A percentile compares a stretch with the other conserved stretches of the same genome.
These are phyloP conservation scores for Leucaena leucocephala DNA, from an alignment of 306 rosid species.

Conservation along the genomic window DNA sequence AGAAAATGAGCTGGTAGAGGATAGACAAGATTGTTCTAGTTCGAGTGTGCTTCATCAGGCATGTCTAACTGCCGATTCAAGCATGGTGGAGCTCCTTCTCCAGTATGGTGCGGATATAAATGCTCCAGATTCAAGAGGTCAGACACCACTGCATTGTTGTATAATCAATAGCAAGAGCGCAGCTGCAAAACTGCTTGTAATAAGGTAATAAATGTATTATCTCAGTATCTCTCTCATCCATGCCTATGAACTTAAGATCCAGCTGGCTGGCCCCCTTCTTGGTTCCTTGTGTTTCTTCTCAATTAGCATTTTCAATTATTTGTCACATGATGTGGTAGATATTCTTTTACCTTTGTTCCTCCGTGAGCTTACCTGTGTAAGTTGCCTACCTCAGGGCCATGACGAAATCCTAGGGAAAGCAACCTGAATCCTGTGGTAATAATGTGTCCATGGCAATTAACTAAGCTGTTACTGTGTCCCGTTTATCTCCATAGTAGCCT, in stretches of 20 bases:
- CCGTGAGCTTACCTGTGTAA: not conserved
- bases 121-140: slow-evolving; percentile 59
- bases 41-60: slow-evolving; percentile 73
- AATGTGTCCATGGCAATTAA: not conserved
- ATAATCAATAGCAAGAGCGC: slow-evolving; percentile 47
- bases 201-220: slow-evolving; percentile 45
- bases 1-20: slow-evolving; percentile 18
- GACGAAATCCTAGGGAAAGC: not conserved
- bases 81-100: slow-evolving; percentile 75
- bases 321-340: not conserved
- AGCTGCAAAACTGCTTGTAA: slow-evolving; percentile 57
- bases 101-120: slow-evolving; percentile 77
- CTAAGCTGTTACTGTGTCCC: not conserved
- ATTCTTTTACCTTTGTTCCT: not conserved
- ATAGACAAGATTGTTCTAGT: slow-evolving; percentile 49
- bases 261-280: not conserved
- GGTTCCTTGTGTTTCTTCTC: not conserved
- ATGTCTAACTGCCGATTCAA: slow-evolving; percentile 59
- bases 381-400: not conserved
- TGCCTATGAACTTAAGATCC: slow-evolving; percentile 6
- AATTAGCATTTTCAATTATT: not conserved
- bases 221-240: not conserved
- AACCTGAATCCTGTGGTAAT: not conserved
- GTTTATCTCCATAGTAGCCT: not conserved
- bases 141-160: slow-evolving; percentile 73